Conservation (phyloP, 176 grass and related monocot genomes). For the Zoysia pacifica region DNA sequence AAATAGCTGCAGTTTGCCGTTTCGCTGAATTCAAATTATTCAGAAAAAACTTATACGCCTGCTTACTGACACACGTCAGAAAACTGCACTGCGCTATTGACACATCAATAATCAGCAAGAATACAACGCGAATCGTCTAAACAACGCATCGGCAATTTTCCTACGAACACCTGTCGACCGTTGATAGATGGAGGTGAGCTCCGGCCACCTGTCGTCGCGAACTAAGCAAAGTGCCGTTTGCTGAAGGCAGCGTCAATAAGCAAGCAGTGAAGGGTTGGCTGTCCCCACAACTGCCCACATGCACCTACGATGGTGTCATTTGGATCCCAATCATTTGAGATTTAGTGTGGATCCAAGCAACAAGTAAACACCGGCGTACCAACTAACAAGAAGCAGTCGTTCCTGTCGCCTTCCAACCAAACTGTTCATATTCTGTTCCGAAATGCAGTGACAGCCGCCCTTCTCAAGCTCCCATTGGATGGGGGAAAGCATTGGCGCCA, state of each 20-base stretch:
- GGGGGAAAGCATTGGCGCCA: constrained; percentile 1
- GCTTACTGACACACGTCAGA: background rate
- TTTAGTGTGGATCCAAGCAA: constrained; percentile 51
- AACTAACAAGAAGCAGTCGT: constrained; percentile 47
- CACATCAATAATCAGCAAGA: constrained; percentile 28
- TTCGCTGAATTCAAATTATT: background rate
- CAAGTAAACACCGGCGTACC: constrained; percentile 42
- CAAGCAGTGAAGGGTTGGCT: background rate
- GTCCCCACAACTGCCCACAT: constrained; percentile 52
- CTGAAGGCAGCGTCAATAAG: constrained; percentile 1
- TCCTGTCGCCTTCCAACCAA: constrained; percentile 62
- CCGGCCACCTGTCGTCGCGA: constrained; percentile 23
- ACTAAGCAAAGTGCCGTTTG: constrained; percentile 40
- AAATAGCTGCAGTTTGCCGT: constrained; percentile 7
- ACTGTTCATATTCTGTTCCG: constrained; percentile 34
- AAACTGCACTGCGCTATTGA: background rate
- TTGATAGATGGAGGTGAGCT: constrained; percentile 27
- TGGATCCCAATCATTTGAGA: constrained; percentile 57
- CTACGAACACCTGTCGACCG: constrained; percentile 36
- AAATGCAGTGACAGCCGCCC: constrained; percentile 40
- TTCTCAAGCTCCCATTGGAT: constrained; percentile 7
- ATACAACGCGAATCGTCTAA: constrained; percentile 7
- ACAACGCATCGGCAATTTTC: background rate
- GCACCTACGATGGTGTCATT: constrained; percentile 57
- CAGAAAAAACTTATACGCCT: background rate